A percentile compares a stretch with the other conserved stretches of the same genome.
These are phyloP conservation scores for Eimeria acervulina DNA, from an alignment of 169 alveolate species.

Conservation along the genomic window DNA sequence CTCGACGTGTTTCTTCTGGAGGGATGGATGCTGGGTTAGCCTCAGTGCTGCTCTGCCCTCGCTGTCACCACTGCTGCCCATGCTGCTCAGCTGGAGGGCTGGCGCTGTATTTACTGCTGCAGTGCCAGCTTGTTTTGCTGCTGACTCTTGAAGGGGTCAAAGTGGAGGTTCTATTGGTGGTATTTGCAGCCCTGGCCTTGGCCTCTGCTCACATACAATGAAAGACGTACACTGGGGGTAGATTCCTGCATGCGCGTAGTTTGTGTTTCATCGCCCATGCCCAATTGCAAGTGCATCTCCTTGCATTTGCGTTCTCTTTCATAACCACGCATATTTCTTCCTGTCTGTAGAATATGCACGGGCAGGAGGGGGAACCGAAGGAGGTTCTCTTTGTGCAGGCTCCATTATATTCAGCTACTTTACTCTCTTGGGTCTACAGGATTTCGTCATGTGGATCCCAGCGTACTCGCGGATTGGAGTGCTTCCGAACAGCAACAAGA, in stretches of 20 bases:
- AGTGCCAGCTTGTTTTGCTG: background rate
- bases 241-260: background rate
- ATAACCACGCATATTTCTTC: background rate
- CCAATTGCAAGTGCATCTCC: background rate
- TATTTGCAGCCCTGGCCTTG: background rate
- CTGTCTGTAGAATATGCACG: background rate
- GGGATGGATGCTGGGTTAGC: constrained; percentile 71
- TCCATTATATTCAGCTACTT: background rate
- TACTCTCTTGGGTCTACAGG: constrained; percentile 2
- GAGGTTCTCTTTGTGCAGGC: background rate
- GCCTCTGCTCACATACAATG: background rate
- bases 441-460: constrained; percentile 53
- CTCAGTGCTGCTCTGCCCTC: background rate
- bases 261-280: background rate
- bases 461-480: background rate
- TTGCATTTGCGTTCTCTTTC: background rate
- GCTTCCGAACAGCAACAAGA: constrained; percentile 24
- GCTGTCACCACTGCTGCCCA: background rate
- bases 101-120: background rate
- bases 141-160: background rate
- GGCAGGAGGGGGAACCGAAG: background rate
- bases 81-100: background rate
- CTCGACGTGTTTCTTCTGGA: constrained; percentile 42
- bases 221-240: background rate
- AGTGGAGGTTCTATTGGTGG: background rate